Percentiles rank a stretch among this genome's conserved stretches.
Evolutionary conservation across 139 green algal genomes (phyloP).

Genomic region (Chlamydomonas schloesseri): DNA sequence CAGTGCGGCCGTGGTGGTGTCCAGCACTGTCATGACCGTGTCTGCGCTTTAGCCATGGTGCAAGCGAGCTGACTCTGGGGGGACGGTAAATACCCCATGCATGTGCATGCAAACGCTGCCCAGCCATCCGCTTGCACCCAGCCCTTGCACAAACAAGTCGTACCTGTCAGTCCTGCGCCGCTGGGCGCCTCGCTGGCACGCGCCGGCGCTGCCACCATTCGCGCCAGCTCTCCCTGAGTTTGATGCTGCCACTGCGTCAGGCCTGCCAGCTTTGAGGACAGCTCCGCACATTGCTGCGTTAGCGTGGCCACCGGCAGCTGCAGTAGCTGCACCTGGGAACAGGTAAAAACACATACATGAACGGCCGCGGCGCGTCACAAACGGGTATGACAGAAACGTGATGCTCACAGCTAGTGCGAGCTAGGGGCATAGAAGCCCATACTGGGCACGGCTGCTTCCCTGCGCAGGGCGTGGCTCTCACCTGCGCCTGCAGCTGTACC

Average conservation of each 20-base stretch:
- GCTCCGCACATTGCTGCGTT: slow-evolving; percentile 26
- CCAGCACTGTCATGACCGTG: not conserved
- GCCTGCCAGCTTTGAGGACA: not conserved
- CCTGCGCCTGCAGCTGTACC: slow-evolving; percentile 33
- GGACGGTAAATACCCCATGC: no score
- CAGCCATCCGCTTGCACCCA: no score
- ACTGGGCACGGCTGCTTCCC: no score
- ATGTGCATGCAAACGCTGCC: no score
- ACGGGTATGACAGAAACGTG: no score
- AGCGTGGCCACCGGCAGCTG: slow-evolving; percentile 34
- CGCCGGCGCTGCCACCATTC: not conserved
- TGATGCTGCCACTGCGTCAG: slow-evolving; percentile 32
- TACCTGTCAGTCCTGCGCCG: not conserved
- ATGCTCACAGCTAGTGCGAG: no score
- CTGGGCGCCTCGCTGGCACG: not conserved
- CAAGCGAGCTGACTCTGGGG: no score
- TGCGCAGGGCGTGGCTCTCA: not conserved
- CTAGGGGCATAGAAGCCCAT: no score
- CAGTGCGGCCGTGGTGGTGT: slow-evolving; percentile 2
- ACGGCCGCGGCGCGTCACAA: no score
- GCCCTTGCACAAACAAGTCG: no score
- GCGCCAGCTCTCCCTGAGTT: not conserved
- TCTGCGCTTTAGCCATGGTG: not conserved
- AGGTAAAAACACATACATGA: no score
- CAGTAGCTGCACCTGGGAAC: slow-evolving; percentile 26